Conservation (phyloP, 176 grass and related monocot genomes). For the Ampelocalamus luodianensis region DNA sequence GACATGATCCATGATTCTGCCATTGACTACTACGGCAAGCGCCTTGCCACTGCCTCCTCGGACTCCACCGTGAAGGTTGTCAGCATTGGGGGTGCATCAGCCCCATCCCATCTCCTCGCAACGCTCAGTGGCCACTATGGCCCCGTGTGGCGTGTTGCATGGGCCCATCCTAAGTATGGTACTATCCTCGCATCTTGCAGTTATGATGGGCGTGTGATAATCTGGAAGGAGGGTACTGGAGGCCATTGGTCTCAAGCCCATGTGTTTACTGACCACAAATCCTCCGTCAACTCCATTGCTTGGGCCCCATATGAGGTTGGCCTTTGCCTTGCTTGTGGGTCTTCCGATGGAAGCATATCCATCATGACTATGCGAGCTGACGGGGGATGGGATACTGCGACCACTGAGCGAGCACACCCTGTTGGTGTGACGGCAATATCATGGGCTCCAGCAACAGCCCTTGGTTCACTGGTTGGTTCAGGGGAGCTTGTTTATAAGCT, state of each 20-base stretch:
- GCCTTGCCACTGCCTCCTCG: conserved; percentile 51
- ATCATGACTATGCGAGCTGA: conserved; percentile 43
- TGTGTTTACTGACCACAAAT: conserved; percentile 50
- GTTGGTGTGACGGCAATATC: conserved; percentile 53
- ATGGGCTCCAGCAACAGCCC: conserved; percentile 47
- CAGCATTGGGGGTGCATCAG: conserved; percentile 13
- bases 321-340: conserved; percentile 44
- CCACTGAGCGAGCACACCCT: conserved; percentile 44
- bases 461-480: conserved; percentile 42
- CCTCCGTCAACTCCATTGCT: conserved; percentile 52
- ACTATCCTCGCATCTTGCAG: conserved; percentile 53
- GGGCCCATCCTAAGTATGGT: conserved; percentile 60
- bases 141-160: conserved; percentile 49
- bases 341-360: conserved; percentile 53
- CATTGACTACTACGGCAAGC: conserved; percentile 59
- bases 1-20: conserved; percentile 52
- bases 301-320: conserved; percentile 57
- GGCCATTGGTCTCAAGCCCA: conserved; percentile 49
- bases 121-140: conserved; percentile 50
- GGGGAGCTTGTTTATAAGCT: conserved; percentile 44
- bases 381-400: conserved; percentile 46
- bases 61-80: conserved; percentile 46
- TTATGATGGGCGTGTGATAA: conserved; percentile 50
- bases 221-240: conserved; percentile 49
- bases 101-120: conserved; percentile 48